These are phyloP conservation scores for Crotalaria pallida DNA, from an alignment of 306 rosid species.

Conservation along the genomic window DNA sequence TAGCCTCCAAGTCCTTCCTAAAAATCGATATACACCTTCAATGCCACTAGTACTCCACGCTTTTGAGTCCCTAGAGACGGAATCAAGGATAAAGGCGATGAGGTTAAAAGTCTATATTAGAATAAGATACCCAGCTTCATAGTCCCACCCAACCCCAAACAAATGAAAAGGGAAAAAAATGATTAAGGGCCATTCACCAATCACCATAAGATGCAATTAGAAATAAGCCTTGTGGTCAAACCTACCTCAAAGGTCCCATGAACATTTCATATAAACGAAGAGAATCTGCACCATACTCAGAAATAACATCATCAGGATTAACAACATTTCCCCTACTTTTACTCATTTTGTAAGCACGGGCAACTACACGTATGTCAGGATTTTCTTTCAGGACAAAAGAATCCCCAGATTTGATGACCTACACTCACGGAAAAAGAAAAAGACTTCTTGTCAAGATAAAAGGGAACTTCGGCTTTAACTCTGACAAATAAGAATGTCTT, in stretches of 20 bases:
- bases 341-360: slow-evolving; percentile 94
- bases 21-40: slow-evolving; percentile 91
- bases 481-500: slow-evolving; percentile 2
- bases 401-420: slow-evolving; percentile 83
- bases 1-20: slow-evolving; percentile 94
- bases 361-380: slow-evolving; percentile 62
- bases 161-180: background rate
- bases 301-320: slow-evolving; percentile 87
- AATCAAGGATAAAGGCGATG: slow-evolving; percentile 11
- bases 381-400: slow-evolving; percentile 83
- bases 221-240: slow-evolving; percentile 15
- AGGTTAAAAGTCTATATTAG: slow-evolving; percentile 20
- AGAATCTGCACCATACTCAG: slow-evolving; percentile 96
- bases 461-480: slow-evolving; percentile 2
- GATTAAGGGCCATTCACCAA: background rate
- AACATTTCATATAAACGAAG: slow-evolving; percentile 98
- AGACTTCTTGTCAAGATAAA: slow-evolving; percentile 1
- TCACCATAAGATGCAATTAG: slow-evolving; percentile 4
- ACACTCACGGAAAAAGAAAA: slow-evolving; percentile 20
- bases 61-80: slow-evolving; percentile 67
- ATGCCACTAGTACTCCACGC: slow-evolving; percentile 92
- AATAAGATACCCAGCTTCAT: slow-evolving; percentile 9
- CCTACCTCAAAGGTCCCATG: slow-evolving; percentile 94
- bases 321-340: slow-evolving; percentile 97
- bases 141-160: background rate